Conservation (phyloP, 2,329 filamentous ascomycete genomes). For the Bisporella sp. region DNA sequence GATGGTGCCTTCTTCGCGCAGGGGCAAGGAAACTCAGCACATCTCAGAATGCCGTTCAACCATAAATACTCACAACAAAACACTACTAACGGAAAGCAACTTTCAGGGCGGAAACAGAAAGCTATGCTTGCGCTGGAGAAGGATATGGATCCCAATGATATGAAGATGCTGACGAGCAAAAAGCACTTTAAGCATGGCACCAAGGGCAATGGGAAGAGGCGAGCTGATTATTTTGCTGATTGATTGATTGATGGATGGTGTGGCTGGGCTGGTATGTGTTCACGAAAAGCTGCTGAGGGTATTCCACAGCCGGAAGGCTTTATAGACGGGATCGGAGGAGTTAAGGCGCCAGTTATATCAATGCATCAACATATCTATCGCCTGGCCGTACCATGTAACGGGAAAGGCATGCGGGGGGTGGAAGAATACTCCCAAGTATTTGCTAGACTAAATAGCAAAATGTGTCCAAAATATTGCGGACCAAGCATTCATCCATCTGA, state of each 20-base stretch:
- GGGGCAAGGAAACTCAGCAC: slow-evolving; percentile 53
- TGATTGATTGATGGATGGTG: slow-evolving; percentile 4
- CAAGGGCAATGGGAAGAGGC: slow-evolving; percentile 43
- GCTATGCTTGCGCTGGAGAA: slow-evolving; percentile 78
- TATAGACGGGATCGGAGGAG: too few species aligned
- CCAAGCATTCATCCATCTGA: too few species aligned
- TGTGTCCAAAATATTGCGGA: too few species aligned
- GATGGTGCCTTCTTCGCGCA: slow-evolving; percentile 87
- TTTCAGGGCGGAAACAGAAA: slow-evolving; percentile 78
- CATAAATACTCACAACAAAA: slow-evolving; percentile 85
- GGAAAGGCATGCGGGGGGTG: too few species aligned
- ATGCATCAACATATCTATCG: too few species aligned
- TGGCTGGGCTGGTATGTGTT: slow-evolving; percentile 4
- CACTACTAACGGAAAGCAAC: slow-evolving; percentile 51
- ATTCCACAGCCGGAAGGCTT: too few species aligned
- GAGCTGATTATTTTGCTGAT: slow-evolving; percentile 30
- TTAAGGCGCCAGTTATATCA: too few species aligned
- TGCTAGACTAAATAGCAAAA: too few species aligned
- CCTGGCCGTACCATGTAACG: too few species aligned
- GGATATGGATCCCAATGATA: slow-evolving; percentile 74
- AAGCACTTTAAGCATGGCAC: slow-evolving; percentile 89
- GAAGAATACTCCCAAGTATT: too few species aligned
- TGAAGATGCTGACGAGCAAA: slow-evolving; percentile 62
- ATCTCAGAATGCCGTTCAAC: slow-evolving; percentile 76
- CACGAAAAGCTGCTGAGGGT: slow-evolving; percentile 3